phyloP scores from a whole-genome alignment of 2,329 filamentous ascomycete genomes.

The Exophiala viscosa region DNA sequence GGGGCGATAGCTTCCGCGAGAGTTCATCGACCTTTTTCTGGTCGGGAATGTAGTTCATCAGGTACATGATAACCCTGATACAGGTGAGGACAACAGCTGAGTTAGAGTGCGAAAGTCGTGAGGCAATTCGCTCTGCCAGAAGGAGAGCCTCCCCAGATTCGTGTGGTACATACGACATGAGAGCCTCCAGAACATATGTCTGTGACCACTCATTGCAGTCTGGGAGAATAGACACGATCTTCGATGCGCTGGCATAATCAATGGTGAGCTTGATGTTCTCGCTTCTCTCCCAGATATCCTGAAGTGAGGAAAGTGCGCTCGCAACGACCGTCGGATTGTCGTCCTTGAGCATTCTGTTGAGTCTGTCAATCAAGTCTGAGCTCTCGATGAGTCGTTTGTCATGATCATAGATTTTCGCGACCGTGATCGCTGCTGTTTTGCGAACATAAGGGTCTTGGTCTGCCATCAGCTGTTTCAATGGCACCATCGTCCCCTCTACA shows the following conservation, averaged over 20 bases:
- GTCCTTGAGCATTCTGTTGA: constrained; percentile 86
- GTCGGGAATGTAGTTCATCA: constrained; percentile 98
- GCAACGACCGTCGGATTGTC: constrained; percentile 98
- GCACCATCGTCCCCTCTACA: constrained; percentile 81
- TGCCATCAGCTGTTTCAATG: constrained; percentile 76
- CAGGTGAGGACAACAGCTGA: constrained; percentile 94
- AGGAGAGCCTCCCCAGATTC: constrained; percentile 83
- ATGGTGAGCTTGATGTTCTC: constrained; percentile 98
- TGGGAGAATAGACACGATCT: constrained; percentile 92
- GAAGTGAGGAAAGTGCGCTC: constrained; percentile 81
- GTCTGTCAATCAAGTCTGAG: constrained; percentile 84
- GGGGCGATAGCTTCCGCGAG: constrained; percentile 90
- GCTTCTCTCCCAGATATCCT: constrained; percentile 98
- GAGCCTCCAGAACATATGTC: constrained; percentile 93
- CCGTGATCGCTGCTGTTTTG: constrained; percentile 93
- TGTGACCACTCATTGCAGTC: constrained; percentile 98
- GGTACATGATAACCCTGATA: constrained; percentile 90
- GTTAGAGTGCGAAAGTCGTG: constrained; percentile 94
- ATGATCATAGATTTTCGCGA: constrained; percentile 97
- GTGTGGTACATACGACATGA: constrained; percentile 97
- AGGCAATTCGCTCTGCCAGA: constrained; percentile 87
- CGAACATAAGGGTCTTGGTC: constrained; percentile 93
- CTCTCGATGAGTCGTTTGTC: constrained; percentile 84
- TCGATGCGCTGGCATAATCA: constrained; percentile 94
- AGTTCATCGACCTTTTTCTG: constrained; percentile 81